Conservation (phyloP, 257 asterid genomes). For the Nicotiana paniculata region DNA sequence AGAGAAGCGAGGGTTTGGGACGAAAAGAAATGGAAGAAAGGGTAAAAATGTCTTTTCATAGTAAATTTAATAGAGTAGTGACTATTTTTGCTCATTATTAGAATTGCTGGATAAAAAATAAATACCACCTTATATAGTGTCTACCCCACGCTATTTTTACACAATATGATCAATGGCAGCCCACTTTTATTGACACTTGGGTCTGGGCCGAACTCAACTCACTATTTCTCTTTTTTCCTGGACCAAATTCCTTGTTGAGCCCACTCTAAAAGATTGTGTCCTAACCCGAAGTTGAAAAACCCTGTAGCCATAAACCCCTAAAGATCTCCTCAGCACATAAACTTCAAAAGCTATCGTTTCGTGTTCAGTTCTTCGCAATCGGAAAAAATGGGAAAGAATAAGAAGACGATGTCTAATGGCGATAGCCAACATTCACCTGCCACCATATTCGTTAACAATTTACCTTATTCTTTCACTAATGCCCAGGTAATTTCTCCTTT, state of each 20-base stretch:
- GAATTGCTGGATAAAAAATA: too few relatives aligned
- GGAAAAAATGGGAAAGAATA: slow-evolving; percentile 53
- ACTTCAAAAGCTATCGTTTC: not conserved
- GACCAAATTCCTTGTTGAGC: not conserved
- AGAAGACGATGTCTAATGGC: slow-evolving; percentile 35
- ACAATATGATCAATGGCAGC: not conserved
- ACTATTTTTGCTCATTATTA: too few relatives aligned
- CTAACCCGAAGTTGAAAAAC: not conserved
- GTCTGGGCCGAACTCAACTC: not conserved
- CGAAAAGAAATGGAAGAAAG: too few relatives aligned
- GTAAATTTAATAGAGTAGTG: too few relatives aligned
- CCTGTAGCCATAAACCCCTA: not conserved
- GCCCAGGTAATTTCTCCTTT: slow-evolving; percentile 41
- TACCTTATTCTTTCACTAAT: slow-evolving; percentile 69
- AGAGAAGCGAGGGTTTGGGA: too few relatives aligned
- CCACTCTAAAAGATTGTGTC: not conserved
- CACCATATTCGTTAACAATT: slow-evolving; percentile 70
- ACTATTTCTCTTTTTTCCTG: not conserved
- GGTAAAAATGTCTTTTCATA: too few relatives aligned
- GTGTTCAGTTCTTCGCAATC: not conserved
- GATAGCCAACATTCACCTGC: slow-evolving; percentile 60
- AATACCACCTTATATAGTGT: too few relatives aligned
- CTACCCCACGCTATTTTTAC: too few relatives aligned
- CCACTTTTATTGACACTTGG: not conserved
- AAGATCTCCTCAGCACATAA: not conserved